Conservation (phyloP, 768 basidiomycete species). For the Phanerochaete carnosa region DNA sequence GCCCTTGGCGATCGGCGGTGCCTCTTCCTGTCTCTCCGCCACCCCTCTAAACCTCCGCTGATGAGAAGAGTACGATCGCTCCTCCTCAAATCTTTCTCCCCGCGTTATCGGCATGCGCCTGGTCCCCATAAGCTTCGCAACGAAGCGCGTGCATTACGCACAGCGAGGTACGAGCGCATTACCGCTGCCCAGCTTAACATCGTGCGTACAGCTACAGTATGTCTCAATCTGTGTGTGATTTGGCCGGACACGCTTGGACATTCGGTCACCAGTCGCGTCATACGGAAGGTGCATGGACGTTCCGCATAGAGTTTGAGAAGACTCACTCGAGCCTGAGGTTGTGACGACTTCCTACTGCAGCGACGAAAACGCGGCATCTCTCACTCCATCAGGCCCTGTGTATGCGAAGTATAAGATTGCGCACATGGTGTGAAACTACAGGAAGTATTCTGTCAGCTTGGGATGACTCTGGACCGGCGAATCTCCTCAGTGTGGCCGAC, state of each 20-base stretch:
- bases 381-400: too few relatives aligned
- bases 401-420: neutral
- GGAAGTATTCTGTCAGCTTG: too few relatives aligned
- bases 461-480: too few relatives aligned
- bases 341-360: neutral
- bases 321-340: neutral
- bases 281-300: neutral
- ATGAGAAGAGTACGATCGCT: neutral
- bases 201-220: neutral
- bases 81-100: neutral
- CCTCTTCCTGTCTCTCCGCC: neutral
- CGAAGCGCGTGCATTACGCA: too few relatives aligned
- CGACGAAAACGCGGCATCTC: neutral
- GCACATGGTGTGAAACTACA: neutral
- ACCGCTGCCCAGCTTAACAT: neutral
- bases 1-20: neutral
- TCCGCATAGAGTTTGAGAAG: too few relatives aligned
- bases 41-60: neutral
- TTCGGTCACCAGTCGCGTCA: neutral
- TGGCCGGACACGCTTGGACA: too few relatives aligned
- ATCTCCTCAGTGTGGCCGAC: neutral
- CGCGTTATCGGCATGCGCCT: neutral
- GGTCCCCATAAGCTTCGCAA: neutral
- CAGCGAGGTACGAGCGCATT: too few relatives aligned
- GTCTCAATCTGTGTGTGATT: neutral